These are phyloP conservation scores for Leptographium lundbergii DNA, from an alignment of 2,329 filamentous ascomycete species.

Conservation along the genomic window DNA sequence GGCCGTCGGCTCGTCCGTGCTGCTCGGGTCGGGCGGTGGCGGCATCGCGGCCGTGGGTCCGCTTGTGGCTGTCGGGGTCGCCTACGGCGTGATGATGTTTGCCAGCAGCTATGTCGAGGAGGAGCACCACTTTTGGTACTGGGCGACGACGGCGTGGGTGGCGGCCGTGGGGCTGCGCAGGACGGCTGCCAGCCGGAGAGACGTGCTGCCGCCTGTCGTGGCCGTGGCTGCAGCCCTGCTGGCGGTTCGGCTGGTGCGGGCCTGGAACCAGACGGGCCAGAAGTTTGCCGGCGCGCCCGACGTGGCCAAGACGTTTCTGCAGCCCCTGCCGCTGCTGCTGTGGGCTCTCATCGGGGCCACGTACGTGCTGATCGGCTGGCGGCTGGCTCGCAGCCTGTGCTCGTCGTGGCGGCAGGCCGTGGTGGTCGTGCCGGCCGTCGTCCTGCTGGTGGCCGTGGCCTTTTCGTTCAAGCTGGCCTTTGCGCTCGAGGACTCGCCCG, in stretches of 20 bases:
- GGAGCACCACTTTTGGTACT: slow-evolving; percentile 99
- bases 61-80: slow-evolving; percentile 38
- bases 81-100: slow-evolving; percentile 87
- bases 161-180: slow-evolving; percentile 36
- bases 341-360: slow-evolving; percentile 61
- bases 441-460: slow-evolving; percentile 35
- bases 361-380: slow-evolving; percentile 49
- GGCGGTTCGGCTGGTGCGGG: slow-evolving; percentile 52
- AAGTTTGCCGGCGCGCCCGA: slow-evolving; percentile 89
- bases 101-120: slow-evolving; percentile 96
- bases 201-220: neutral
- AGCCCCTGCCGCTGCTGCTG: slow-evolving; percentile 49
- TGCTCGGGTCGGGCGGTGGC: slow-evolving; percentile 7
- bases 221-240: slow-evolving; percentile 36
- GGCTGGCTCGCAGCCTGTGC: slow-evolving; percentile 27
- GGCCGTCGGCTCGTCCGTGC: slow-evolving; percentile 26
- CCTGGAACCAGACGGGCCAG: slow-evolving; percentile 96
- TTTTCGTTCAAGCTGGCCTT: slow-evolving; percentile 85
- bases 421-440: slow-evolving; percentile 19
- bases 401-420: slow-evolving; percentile 19
- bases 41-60: slow-evolving; percentile 19
- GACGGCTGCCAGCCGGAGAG: slow-evolving; percentile 12
- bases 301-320: slow-evolving; percentile 61
- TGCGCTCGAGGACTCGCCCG: slow-evolving; percentile 75
- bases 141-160: slow-evolving; percentile 63